A percentile compares a stretch with the other conserved stretches of the same genome.
Conservation (phyloP, 129 eudicot species). For the Saposhnikovia divaricata region DNA sequence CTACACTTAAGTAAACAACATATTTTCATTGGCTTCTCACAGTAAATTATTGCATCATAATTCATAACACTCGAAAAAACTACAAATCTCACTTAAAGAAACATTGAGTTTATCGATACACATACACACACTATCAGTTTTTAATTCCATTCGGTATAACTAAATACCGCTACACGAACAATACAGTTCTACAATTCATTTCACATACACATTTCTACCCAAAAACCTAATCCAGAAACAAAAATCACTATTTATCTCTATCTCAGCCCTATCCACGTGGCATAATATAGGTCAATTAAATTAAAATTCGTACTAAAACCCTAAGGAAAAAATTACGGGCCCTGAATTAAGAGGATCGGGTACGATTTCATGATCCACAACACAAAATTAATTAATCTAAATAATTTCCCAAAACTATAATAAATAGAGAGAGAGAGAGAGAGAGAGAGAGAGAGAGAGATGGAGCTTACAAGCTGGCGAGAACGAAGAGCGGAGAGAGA, state of each 20-base stretch:
- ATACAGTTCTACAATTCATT: background rate
- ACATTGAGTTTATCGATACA: background rate
- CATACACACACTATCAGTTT: too few species aligned
- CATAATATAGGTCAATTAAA: background rate
- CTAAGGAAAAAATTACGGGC: background rate
- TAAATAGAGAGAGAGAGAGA: background rate
- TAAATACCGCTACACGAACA: background rate
- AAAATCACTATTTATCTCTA: background rate
- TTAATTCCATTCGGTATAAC: too few species aligned
- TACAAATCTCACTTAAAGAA: background rate
- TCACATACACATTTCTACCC: background rate
- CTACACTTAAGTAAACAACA: background rate
- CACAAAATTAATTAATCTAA: background rate
- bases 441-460: background rate
- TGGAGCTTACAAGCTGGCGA: conserved; percentile 64
- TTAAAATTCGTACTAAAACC: background rate
- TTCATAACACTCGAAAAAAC: background rate
- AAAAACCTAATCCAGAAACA: background rate
- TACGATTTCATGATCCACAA: background rate
- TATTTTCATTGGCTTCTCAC: background rate
- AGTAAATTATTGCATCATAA: background rate
- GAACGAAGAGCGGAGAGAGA: conserved; percentile 59
- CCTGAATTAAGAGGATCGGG: background rate
- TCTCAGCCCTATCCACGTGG: background rate
- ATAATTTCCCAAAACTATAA: background rate